These are phyloP conservation scores for Fusarium verrucosum DNA, from an alignment of 2,329 filamentous ascomycete genomes.

Conservation along the genomic window DNA sequence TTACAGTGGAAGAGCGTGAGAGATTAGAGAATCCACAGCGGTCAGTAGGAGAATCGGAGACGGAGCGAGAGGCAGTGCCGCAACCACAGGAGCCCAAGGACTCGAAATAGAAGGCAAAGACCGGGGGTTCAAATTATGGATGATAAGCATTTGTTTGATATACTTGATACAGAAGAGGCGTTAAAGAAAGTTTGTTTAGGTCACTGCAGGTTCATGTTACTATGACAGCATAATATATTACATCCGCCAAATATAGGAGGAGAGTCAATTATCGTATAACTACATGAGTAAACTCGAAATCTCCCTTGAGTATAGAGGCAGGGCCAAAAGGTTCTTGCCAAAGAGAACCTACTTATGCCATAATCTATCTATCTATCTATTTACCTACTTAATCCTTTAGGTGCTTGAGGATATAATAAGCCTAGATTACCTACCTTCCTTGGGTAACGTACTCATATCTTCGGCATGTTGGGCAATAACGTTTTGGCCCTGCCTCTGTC, in stretches of 20 bases:
- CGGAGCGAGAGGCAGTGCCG: constrained; percentile 8
- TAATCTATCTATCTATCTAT: too few relatives aligned
- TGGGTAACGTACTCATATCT: too few relatives aligned
- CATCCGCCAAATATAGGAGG: background rate
- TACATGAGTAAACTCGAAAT: background rate
- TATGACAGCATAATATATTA: background rate
- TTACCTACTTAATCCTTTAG: too few relatives aligned
- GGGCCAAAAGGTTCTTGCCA: too few relatives aligned
- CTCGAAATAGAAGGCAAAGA: constrained; percentile 1
- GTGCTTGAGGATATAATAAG: too few relatives aligned
- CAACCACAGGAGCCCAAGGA: constrained; percentile 19
- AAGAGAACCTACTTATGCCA: too few relatives aligned
- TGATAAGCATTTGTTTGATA: background rate
- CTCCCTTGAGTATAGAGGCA: background rate
- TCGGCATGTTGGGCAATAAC: too few relatives aligned
- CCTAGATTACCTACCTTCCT: too few relatives aligned
- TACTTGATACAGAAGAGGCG: constrained; percentile 3
- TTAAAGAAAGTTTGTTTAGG: background rate
- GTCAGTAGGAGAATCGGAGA: constrained; percentile 11
- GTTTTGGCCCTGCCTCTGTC: too few relatives aligned
- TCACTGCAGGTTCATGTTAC: background rate
- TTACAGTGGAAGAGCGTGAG: constrained; percentile 41
- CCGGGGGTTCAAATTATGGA: constrained; percentile 6
- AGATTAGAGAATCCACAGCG: constrained; percentile 29
- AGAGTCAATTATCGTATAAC: background rate